Percentiles rank a stretch among this genome's conserved stretches.
Evolutionary conservation across 257 asterid genomes (phyloP).

Genomic region (Thymus quinquecostatus): DNA sequence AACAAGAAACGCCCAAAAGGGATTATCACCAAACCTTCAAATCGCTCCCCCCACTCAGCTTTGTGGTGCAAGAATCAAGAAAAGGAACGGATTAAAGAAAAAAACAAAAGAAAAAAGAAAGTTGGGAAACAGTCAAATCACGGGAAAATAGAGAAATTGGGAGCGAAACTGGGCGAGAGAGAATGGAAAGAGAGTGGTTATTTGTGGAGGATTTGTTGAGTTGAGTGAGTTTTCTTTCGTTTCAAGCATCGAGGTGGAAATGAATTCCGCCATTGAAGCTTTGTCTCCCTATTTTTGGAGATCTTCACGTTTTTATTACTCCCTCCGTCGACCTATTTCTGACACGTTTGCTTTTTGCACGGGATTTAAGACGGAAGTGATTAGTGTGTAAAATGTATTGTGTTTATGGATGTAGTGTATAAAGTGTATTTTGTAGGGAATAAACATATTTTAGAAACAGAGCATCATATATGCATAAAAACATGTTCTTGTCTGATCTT

Average conservation of each 20-base stretch:
- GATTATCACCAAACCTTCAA: conserved; percentile 10
- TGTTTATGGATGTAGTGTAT: too few relatives aligned
- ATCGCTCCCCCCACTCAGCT: neutral
- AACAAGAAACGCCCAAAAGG: neutral
- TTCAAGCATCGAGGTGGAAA: conserved; percentile 21
- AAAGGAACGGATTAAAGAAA: conserved; percentile 12
- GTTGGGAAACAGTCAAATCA: conserved; percentile 33
- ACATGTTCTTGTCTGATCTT: too few relatives aligned
- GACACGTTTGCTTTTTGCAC: too few relatives aligned
- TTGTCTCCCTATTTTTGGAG: conserved; percentile 21
- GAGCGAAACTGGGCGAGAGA: neutral
- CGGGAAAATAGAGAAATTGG: conserved; percentile 30
- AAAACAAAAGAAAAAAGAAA: neutral
- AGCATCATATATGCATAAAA: too few relatives aligned
- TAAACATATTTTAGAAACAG: too few relatives aligned
- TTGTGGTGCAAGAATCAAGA: conserved; percentile 20
- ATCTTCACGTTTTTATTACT: neutral
- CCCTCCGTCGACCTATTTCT: too few relatives aligned
- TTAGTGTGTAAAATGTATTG: too few relatives aligned
- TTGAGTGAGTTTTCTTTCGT: conserved; percentile 16
- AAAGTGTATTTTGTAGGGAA: too few relatives aligned
- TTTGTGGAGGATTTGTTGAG: conserved; percentile 31
- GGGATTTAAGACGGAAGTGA: too few relatives aligned
- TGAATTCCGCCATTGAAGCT: conserved; percentile 33
- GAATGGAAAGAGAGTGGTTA: conserved; percentile 20